Percentiles rank a stretch among this genome's conserved stretches.
phyloP scores from a whole-genome alignment of 768 basidiomycete species.

The Lactarius pseudohatsudake region DNA sequence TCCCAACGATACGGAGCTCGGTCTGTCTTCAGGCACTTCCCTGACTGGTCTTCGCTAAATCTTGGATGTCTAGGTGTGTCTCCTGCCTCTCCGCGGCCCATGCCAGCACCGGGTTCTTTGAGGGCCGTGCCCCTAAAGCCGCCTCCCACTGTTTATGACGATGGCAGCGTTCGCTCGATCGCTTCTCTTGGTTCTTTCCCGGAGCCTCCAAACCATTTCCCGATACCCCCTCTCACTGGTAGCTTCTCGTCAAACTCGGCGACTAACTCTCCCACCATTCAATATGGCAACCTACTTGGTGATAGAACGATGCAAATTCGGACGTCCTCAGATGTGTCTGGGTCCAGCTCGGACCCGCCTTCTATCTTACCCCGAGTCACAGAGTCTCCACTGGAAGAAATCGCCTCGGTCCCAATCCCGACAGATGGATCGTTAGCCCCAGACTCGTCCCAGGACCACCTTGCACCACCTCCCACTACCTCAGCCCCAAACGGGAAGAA shows the following conservation, averaged over 20 bases:
- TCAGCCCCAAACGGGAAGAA: neutral
- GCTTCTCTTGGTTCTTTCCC: conserved; percentile 74
- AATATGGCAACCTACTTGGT: neutral
- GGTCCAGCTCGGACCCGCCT: conserved; percentile 14
- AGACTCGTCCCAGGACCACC: neutral
- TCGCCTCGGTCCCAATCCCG: neutral
- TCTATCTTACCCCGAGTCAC: conserved; percentile 16
- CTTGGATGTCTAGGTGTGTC: conserved; percentile 8
- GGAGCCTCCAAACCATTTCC: conserved; percentile 68
- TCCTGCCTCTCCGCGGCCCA: conserved; percentile 5
- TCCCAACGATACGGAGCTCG: conserved; percentile 5
- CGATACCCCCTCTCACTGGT: conserved; percentile 48
- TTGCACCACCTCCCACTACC: neutral
- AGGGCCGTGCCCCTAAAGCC: conserved; percentile 6
- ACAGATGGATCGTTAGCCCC: conserved; percentile 1
- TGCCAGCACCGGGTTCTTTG: conserved; percentile 12
- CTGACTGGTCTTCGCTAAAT: neutral
- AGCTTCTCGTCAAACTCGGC: conserved; percentile 22
- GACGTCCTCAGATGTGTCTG: conserved; percentile 23
- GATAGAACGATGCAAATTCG: conserved; percentile 10
- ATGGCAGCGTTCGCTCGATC: conserved; percentile 40
- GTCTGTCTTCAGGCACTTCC: neutral
- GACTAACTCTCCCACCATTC: conserved; percentile 7
- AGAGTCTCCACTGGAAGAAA: conserved; percentile 22
- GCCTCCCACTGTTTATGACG: conserved; percentile 23